phyloP scores from a whole-genome alignment of 2,329 filamentous ascomycete species.

The Fusarium pseudocircinatum region DNA sequence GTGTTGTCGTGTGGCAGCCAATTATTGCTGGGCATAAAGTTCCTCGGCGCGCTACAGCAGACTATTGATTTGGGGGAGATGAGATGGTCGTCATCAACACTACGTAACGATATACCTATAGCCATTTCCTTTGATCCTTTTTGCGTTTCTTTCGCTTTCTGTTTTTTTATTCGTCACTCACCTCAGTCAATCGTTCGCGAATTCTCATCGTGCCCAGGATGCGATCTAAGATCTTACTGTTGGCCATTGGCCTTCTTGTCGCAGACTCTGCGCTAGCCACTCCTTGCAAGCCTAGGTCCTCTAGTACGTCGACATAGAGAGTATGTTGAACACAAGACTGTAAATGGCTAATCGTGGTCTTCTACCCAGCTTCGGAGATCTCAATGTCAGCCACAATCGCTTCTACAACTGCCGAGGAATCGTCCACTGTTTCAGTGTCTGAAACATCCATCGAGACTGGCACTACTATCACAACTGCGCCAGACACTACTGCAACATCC shows the following conservation, averaged over 20 bases:
- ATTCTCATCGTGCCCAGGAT: not conserved
- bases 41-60: not conserved
- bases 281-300: not conserved
- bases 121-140: not conserved
- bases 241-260: not conserved
- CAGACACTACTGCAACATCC: not conserved
- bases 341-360: not conserved
- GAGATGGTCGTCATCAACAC: not conserved
- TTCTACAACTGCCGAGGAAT: not conserved
- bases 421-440: not conserved
- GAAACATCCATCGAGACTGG: not conserved
- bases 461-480: not conserved
- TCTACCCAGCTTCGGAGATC: not conserved
- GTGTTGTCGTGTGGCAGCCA: not conserved
- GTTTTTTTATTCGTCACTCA: not conserved
- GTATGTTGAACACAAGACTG: not conserved
- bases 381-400: not conserved
- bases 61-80: not conserved
- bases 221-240: not conserved
- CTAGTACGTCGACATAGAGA: not conserved
- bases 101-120: not conserved
- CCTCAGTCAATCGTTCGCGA: not conserved
- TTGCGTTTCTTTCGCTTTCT: too few relatives aligned
- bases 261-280: not conserved
- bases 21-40: not conserved